Percentiles rank a stretch among this genome's conserved stretches.
These are phyloP conservation scores for Sonneratia caseolaris DNA, from an alignment of 345 rosid genomes.

Conservation along the genomic window DNA sequence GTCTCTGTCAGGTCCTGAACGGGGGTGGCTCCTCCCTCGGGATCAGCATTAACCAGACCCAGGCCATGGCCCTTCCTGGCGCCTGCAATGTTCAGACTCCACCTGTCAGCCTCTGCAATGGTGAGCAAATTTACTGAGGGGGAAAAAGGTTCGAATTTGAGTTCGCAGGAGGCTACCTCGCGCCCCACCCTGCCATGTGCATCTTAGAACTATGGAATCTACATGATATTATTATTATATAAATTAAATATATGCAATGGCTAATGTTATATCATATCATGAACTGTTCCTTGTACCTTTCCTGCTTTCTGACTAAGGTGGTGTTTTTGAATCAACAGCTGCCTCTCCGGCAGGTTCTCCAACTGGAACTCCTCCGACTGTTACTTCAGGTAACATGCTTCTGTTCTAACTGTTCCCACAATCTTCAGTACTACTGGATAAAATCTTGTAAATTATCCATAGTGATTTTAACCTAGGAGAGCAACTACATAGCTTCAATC, in stretches of 20 bases:
- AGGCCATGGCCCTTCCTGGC: constrained; percentile 59
- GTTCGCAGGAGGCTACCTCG: neutral
- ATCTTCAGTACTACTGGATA: neutral
- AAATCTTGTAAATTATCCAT: neutral
- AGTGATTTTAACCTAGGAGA: neutral
- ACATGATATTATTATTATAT: too few species aligned
- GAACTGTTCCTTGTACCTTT: neutral
- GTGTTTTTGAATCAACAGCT: constrained; percentile 15
- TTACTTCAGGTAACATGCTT: constrained; percentile 47
- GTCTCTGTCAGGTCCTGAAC: constrained; percentile 61
- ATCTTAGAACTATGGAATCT: too few species aligned
- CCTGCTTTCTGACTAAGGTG: constrained; percentile 7
- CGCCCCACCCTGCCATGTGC: too few species aligned
- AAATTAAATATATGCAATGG: too few species aligned
- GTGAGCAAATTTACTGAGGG: constrained; percentile 23
- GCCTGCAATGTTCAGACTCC: constrained; percentile 82
- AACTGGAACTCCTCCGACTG: constrained; percentile 33
- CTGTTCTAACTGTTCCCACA: neutral
- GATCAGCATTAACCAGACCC: constrained; percentile 50
- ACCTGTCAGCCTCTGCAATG: constrained; percentile 51
- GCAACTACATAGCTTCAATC: neutral
- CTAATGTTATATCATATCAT: neutral
- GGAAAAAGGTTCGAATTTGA: neutral
- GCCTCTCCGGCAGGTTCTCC: constrained; percentile 37
- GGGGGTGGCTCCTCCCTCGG: constrained; percentile 61